Percentiles rank a stretch among this genome's conserved stretches.
phyloP scores from a whole-genome alignment of 306 rosid genomes.

The Lathyrus aphaca region DNA sequence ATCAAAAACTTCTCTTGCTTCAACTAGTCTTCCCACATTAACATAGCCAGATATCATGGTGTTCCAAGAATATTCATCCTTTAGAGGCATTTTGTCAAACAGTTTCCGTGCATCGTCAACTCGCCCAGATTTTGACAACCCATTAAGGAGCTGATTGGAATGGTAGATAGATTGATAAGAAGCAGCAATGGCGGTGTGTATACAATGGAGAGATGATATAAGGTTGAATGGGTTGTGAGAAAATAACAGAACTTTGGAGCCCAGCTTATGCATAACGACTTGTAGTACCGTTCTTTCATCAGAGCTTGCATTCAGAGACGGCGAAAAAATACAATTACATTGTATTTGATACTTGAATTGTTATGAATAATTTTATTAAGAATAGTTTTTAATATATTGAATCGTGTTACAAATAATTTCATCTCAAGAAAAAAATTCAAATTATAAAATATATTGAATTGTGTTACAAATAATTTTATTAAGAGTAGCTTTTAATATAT shows the following conservation, averaged over 20 bases:
- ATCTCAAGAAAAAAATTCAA: too few species aligned
- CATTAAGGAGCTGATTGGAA: conserved; percentile 53
- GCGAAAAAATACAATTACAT: background rate
- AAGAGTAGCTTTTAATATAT: too few species aligned
- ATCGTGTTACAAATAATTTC: too few species aligned
- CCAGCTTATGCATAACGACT: conserved; percentile 51
- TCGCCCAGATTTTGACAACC: conserved; percentile 58
- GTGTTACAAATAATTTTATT: too few species aligned
- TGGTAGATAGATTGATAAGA: conserved; percentile 44
- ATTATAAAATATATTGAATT: too few species aligned
- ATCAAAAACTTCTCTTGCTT: conserved; percentile 68
- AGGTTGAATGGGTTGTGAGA: conserved; percentile 38
- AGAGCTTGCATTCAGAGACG: background rate
- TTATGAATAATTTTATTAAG: too few species aligned
- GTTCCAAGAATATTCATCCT: conserved; percentile 82
- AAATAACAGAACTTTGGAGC: conserved; percentile 36
- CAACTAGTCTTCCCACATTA: conserved; percentile 61
- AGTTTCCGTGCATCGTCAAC: conserved; percentile 63
- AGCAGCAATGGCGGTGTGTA: conserved; percentile 25
- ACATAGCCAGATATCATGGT: conserved; percentile 75
- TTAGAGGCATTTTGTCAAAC: conserved; percentile 67
- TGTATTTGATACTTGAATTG: too few species aligned
- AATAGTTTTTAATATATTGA: too few species aligned
- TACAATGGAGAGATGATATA: conserved; percentile 20
- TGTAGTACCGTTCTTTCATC: conserved; percentile 20